Conservation (phyloP, 1,139 yeast species). For the Blastobotrys illinoisensis region DNA sequence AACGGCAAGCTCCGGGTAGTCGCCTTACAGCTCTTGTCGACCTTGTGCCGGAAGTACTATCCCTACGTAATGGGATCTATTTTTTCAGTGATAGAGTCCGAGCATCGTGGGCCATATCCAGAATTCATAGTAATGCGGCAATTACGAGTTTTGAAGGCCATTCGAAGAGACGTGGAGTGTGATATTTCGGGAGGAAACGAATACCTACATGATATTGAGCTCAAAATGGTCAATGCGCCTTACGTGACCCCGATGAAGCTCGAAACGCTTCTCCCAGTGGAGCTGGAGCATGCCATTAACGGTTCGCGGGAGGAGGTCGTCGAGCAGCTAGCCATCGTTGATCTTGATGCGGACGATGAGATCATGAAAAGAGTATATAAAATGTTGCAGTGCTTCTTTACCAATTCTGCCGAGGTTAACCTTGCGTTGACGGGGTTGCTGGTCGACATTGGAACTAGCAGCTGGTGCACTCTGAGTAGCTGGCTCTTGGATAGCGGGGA, state of each 20-base stretch:
- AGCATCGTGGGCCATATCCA: background rate
- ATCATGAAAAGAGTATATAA: constrained; percentile 15
- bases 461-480: constrained; percentile 21
- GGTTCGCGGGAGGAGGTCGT: constrained; percentile 3
- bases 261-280: constrained; percentile 12
- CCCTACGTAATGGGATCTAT: constrained; percentile 21
- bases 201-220: constrained; percentile 20
- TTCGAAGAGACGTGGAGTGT: constrained; percentile 11
- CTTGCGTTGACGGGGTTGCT: constrained; percentile 24
- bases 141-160: constrained; percentile 9
- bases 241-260: constrained; percentile 14
- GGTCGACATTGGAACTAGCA: constrained; percentile 22
- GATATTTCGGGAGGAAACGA: constrained; percentile 9
- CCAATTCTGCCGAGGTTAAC: constrained; percentile 25
- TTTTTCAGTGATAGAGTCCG: constrained; percentile 6
- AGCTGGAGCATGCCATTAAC: constrained; percentile 4
- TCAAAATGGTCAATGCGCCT: constrained; percentile 16
- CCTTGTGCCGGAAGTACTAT: constrained; percentile 24
- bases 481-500: constrained; percentile 18
- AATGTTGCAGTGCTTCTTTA: constrained; percentile 19
- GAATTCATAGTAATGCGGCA: constrained; percentile 7
- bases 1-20: constrained; percentile 15
- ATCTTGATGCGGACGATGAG: constrained; percentile 17
- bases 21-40: constrained; percentile 22
- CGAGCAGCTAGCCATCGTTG: constrained; percentile 12